Conservation (phyloP, 2,329 filamentous ascomycete species). For the Aschersonia sp. region DNA sequence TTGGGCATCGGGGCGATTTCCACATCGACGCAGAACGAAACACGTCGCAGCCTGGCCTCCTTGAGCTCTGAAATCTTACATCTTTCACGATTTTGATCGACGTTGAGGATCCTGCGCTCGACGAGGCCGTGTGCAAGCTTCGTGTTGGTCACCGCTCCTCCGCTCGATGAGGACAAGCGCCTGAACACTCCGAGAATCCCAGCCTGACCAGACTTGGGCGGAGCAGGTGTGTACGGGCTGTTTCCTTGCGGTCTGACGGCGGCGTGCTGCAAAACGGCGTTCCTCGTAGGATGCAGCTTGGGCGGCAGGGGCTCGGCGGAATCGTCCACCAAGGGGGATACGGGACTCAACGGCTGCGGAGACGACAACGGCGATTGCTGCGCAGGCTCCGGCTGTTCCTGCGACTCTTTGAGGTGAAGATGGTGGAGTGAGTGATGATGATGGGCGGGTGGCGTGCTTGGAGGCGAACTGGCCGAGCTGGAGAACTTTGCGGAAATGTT, state of each 20-base stretch:
- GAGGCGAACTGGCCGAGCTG: constrained; percentile 28
- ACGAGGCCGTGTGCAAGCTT: constrained; percentile 50
- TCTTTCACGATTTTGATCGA: constrained; percentile 65
- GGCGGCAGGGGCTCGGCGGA: constrained; percentile 28
- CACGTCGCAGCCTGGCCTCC: constrained; percentile 65
- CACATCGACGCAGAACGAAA: constrained; percentile 93
- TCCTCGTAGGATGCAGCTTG: constrained; percentile 34
- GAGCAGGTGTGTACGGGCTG: constrained; percentile 58
- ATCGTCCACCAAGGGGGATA: constrained; percentile 3
- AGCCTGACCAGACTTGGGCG: constrained; percentile 51
- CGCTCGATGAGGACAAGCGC: constrained; percentile 57
- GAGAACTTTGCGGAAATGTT: constrained; percentile 90
- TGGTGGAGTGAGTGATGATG: constrained; percentile 5
- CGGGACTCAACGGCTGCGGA: constrained; percentile 9
- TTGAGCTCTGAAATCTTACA: constrained; percentile 69
- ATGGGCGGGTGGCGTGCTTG: constrained; percentile 13
- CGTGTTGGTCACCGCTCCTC: constrained; percentile 14
- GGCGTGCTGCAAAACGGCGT: constrained; percentile 44
- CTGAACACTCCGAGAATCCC: constrained; percentile 74
- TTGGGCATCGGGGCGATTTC: constrained; percentile 83
- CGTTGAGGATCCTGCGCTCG: constrained; percentile 68
- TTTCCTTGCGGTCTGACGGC: constrained; percentile 39
- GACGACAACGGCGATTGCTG: not conserved
- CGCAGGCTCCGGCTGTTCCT: constrained; percentile 1
- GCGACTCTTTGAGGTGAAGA: constrained; percentile 5